These are phyloP conservation scores for Kwoniella sp. DNA, from an alignment of 768 basidiomycete genomes.

Conservation along the genomic window DNA sequence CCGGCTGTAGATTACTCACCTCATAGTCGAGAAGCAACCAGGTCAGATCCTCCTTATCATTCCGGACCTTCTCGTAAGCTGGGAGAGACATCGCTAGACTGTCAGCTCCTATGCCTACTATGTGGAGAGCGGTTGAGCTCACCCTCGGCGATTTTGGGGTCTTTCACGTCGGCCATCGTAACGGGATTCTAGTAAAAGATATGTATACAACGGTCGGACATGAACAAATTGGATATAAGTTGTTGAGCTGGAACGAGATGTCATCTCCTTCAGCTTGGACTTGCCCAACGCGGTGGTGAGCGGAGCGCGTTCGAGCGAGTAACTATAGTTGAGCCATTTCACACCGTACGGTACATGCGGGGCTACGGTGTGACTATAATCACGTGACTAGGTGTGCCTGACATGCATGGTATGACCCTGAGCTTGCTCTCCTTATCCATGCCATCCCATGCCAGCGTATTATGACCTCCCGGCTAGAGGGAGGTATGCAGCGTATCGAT, in stretches of 20 bases:
- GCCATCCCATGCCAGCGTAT: too few species aligned
- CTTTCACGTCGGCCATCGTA: conserved; percentile 71
- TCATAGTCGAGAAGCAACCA: conserved; percentile 91
- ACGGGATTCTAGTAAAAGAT: not conserved
- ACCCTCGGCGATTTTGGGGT: conserved; percentile 75
- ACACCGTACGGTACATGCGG: not conserved
- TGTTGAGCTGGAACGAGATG: too few species aligned
- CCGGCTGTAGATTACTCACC: conserved; percentile 59
- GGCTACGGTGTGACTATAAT: not conserved
- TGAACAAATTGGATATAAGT: too few species aligned
- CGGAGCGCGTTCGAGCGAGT: conserved; percentile 12
- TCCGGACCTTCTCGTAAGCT: conserved; percentile 87
- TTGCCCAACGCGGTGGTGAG: conserved; percentile 6
- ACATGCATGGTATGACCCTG: too few species aligned
- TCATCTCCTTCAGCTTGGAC: too few species aligned
- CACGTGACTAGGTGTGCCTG: not conserved
- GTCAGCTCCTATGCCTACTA: conserved; percentile 2
- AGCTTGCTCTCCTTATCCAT: too few species aligned
- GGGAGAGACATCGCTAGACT: not conserved
- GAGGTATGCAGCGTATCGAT: too few species aligned
- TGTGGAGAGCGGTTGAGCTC: conserved; percentile 30
- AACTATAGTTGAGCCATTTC: not conserved
- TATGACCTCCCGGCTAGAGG: too few species aligned
- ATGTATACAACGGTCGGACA: not conserved
- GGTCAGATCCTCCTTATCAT: conserved; percentile 80